Percentiles rank a stretch among this genome's conserved stretches.
phyloP scores from a whole-genome alignment of 805 yeast genomes.

The Candida methanosorbosa region DNA sequence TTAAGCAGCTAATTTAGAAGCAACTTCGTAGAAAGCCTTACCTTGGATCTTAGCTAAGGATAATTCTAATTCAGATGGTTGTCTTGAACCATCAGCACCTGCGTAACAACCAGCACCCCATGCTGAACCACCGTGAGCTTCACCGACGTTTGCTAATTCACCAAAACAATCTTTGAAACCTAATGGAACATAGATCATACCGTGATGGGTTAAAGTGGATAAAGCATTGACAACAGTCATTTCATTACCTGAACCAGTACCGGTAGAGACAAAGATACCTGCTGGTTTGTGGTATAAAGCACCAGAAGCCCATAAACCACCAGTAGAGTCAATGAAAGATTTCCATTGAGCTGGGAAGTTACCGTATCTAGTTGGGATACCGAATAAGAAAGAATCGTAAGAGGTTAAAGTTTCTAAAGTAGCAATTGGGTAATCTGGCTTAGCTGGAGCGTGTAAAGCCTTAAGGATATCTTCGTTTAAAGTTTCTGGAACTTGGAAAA shows the following conservation, averaged over 20 bases:
- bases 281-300: conserved; percentile 64
- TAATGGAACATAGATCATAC: conserved; percentile 67
- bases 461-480: conserved; percentile 51
- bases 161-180: conserved; percentile 59
- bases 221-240: conserved; percentile 51
- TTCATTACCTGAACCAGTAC: conserved; percentile 74
- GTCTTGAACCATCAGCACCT: conserved; percentile 67
- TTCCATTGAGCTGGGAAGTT: conserved; percentile 69
- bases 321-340: conserved; percentile 70
- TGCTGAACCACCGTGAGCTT: conserved; percentile 74
- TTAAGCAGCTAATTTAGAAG: conserved; percentile 20
- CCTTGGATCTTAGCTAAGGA: conserved; percentile 65
- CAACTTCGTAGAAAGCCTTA: conserved; percentile 43
- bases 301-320: conserved; percentile 68
- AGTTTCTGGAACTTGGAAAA: conserved; percentile 79
- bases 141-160: conserved; percentile 46
- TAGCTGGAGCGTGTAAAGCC: conserved; percentile 58
- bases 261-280: conserved; percentile 65
- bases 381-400: conserved; percentile 71
- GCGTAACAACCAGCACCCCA: conserved; percentile 87
- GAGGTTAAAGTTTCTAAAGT: conserved; percentile 43
- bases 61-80: conserved; percentile 54
- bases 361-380: conserved; percentile 77
- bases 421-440: conserved; percentile 50
- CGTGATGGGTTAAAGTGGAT: conserved; percentile 63